phyloP scores from a whole-genome alignment of 257 asterid species.

The Cynanchum wilfordii region DNA sequence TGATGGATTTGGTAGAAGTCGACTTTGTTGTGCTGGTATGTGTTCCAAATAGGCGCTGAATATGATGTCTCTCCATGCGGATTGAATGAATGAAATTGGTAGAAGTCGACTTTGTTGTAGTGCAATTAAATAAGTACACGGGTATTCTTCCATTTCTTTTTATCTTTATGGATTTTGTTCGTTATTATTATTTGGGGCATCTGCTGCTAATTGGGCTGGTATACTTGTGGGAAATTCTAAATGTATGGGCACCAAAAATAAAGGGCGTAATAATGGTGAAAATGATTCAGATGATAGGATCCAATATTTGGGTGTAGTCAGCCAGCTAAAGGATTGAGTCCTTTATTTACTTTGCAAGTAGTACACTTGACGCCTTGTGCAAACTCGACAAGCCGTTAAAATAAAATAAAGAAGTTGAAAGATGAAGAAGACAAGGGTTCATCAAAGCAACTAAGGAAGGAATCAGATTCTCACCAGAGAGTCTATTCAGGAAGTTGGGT shows the following conservation, averaged over 20 bases:
- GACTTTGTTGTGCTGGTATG: not conserved
- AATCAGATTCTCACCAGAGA: slow-evolving; percentile 1
- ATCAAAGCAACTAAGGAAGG: slow-evolving; percentile 1
- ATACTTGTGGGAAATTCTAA: too few species aligned
- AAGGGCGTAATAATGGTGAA: too few species aligned
- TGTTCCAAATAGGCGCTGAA: not conserved
- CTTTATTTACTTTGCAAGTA: not conserved
- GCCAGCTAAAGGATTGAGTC: not conserved
- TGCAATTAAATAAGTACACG: not conserved
- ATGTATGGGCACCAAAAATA: too few species aligned
- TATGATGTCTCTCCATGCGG: not conserved
- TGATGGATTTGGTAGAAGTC: not conserved
- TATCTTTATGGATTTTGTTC: not conserved
- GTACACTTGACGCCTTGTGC: not conserved
- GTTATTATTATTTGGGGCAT: too few species aligned
- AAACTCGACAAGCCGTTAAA: not conserved
- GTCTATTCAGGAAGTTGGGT: not conserved
- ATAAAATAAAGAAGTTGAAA: not conserved
- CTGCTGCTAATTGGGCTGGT: too few species aligned
- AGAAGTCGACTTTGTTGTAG: not conserved
- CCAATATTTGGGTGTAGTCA: not conserved
- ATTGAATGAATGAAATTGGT: not conserved
- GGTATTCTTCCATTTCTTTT: not conserved
- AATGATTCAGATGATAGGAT: not conserved
- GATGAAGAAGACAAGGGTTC: not conserved